Conservation (phyloP, 768 basidiomycete species). For the Termitomyces sp. region DNA sequence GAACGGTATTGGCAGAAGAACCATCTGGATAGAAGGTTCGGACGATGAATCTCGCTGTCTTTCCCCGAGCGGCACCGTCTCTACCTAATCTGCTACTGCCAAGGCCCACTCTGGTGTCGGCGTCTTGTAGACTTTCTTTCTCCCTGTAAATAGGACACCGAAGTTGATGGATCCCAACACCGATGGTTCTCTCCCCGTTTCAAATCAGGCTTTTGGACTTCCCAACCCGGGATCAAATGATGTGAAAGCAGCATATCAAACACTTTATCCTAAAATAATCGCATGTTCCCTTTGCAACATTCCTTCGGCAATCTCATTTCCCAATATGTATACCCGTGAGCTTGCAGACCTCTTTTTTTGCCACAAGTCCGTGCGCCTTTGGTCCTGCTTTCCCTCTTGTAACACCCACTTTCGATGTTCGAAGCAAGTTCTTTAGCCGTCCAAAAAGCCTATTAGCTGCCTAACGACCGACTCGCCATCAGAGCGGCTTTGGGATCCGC, state of each 20-base stretch:
- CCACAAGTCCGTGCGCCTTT: background rate
- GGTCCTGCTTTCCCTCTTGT: background rate
- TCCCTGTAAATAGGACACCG: background rate
- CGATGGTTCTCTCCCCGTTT: constrained; percentile 8
- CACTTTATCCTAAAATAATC: constrained; percentile 10
- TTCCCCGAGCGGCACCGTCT: constrained; percentile 18
- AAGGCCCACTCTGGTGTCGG: constrained; percentile 8
- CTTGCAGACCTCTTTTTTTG: background rate
- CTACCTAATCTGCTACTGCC: constrained; percentile 6
- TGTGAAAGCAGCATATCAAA: constrained; percentile 18
- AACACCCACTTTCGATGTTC: background rate
- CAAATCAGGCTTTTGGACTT: constrained; percentile 10
- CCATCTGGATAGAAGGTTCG: constrained; percentile 6
- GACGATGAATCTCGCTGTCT: constrained; percentile 16
- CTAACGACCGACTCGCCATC: constrained; percentile 34
- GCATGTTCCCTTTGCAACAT: constrained; percentile 14
- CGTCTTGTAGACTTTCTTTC: constrained; percentile 7
- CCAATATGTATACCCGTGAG: background rate
- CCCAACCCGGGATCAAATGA: constrained; percentile 12
- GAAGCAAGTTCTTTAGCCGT: constrained; percentile 12
- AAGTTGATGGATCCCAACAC: constrained; percentile 3
- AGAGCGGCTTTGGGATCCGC: constrained; percentile 41
- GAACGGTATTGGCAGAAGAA: constrained; percentile 10
- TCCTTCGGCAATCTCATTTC: constrained; percentile 9
- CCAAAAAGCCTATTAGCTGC: constrained; percentile 28